Percentiles rank a stretch among this genome's conserved stretches.
Evolutionary conservation across 257 asterid species (phyloP).

Genomic region (Salvia hispanica): DNA sequence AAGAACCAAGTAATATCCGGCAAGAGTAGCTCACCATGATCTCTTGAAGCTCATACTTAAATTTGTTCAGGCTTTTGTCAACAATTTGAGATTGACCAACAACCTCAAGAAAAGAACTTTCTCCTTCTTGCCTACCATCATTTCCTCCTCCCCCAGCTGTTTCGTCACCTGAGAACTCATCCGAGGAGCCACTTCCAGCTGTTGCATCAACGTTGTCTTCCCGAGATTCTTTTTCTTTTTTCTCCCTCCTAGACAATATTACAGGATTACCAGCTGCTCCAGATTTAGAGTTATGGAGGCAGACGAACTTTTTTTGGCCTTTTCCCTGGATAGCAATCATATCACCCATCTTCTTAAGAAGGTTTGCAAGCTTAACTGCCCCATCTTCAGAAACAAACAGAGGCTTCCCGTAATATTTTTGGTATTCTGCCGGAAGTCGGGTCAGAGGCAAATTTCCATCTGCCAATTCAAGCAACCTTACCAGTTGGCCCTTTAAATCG

Average conservation of each 20-base stretch:
- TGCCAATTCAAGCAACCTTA: slow-evolving; percentile 66
- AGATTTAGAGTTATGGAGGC: slow-evolving; percentile 46
- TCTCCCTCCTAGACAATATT: slow-evolving; percentile 49
- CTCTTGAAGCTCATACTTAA: slow-evolving; percentile 85
- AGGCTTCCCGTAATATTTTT: slow-evolving; percentile 71
- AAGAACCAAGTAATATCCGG: slow-evolving; percentile 59
- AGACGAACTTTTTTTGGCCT: slow-evolving; percentile 61
- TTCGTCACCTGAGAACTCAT: slow-evolving; percentile 72
- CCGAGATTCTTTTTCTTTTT: slow-evolving; percentile 47
- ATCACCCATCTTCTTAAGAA: slow-evolving; percentile 78
- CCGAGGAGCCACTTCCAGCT: slow-evolving; percentile 57
- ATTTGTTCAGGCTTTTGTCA: slow-evolving; percentile 46
- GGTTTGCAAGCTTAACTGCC: slow-evolving; percentile 63
- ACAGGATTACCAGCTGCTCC: slow-evolving; percentile 41
- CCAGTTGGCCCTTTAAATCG: slow-evolving; percentile 78
- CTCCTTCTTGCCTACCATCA: slow-evolving; percentile 27
- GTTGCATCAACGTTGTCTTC: slow-evolving; percentile 41
- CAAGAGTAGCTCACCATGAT: slow-evolving; percentile 87
- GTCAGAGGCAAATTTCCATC: slow-evolving; percentile 74
- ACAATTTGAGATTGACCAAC: slow-evolving; percentile 17
- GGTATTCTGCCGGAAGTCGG: slow-evolving; percentile 74
- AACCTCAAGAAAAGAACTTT: slow-evolving; percentile 32
- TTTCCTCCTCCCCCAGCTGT: slow-evolving; percentile 41
- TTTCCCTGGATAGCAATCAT: slow-evolving; percentile 56
- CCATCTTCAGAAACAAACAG: slow-evolving; percentile 75